phyloP scores from a whole-genome alignment of 345 rosid species.

The Aegle marmelos region DNA sequence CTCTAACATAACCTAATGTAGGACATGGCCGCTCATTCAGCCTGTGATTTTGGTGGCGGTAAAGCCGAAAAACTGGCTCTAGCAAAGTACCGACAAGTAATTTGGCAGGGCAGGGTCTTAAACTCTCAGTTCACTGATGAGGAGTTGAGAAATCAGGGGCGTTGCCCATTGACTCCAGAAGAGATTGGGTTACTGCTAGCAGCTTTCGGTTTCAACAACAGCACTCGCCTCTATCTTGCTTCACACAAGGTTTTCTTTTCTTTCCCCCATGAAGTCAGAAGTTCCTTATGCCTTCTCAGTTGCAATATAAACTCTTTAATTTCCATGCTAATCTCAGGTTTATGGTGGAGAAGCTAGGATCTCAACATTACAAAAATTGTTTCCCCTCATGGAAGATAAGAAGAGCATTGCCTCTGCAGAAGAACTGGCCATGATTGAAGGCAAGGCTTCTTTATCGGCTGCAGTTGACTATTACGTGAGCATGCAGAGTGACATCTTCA shows the following conservation, averaged over 20 bases:
- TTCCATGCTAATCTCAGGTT: conserved; percentile 39
- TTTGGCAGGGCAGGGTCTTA: conserved; percentile 94
- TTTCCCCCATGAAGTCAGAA: conserved; percentile 1
- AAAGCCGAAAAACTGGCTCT: conserved; percentile 87
- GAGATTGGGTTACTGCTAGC: conserved; percentile 86
- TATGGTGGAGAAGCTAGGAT: conserved; percentile 95
- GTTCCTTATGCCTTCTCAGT: neutral
- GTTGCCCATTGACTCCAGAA: conserved; percentile 97
- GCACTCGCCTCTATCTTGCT: conserved; percentile 87
- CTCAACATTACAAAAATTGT: conserved; percentile 60
- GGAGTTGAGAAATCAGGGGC: conserved; percentile 86
- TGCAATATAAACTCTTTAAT: neutral
- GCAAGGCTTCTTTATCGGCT: conserved; percentile 84
- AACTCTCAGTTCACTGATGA: conserved; percentile 81
- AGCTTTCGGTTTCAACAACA: conserved; percentile 84
- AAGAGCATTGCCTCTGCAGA: conserved; percentile 72
- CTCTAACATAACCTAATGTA: conserved; percentile 27
- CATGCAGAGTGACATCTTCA: conserved; percentile 87
- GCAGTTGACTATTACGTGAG: conserved; percentile 94
- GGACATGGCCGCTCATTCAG: conserved; percentile 99
- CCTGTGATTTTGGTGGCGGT: conserved; percentile 96
- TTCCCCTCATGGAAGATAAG: conserved; percentile 86
- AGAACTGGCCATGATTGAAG: conserved; percentile 58
- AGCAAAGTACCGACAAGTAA: conserved; percentile 81
- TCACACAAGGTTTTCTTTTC: conserved; percentile 66